These are phyloP conservation scores for Pleurotus ostreatus DNA, from an alignment of 768 basidiomycete genomes.

Conservation along the genomic window DNA sequence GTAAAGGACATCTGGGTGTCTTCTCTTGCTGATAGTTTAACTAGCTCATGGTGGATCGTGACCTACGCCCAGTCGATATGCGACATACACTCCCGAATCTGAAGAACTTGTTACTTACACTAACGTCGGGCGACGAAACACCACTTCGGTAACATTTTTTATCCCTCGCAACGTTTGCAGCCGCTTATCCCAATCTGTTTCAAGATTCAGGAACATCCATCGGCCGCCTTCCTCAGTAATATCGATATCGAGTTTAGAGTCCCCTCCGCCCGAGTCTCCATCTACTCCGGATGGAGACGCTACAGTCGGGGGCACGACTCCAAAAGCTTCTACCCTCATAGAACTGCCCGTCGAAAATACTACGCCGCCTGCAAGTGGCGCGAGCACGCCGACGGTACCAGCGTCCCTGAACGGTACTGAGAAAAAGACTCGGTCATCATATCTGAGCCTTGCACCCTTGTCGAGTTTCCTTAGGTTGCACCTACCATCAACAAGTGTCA, in stretches of 20 bases:
- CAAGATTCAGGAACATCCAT: not conserved
- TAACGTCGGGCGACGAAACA: constrained; percentile 66
- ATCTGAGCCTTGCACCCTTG: constrained; percentile 57
- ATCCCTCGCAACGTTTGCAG: no score
- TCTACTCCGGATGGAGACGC: constrained; percentile 15
- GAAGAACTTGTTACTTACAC: constrained; percentile 85
- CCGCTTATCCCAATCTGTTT: no score
- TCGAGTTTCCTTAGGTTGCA: constrained; percentile 31
- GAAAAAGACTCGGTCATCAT: constrained; percentile 40
- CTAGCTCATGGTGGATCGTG: constrained; percentile 89
- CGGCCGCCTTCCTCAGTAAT: constrained; percentile 1
- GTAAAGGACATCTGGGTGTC: constrained; percentile 14
- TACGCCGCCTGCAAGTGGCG: constrained; percentile 50
- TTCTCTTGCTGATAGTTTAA: constrained; percentile 8
- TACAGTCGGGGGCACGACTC: constrained; percentile 19
- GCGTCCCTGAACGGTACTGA: constrained; percentile 11
- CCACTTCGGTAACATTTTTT: constrained; percentile 31
- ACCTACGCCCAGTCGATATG: constrained; percentile 86
- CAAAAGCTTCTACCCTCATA: constrained; percentile 26
- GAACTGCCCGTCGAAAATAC: constrained; percentile 25
- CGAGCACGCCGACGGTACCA: constrained; percentile 51
- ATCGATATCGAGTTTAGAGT: constrained; percentile 8
- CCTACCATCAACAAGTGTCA: constrained; percentile 8
- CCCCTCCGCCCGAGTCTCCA: constrained; percentile 21
- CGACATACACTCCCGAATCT: constrained; percentile 96